A percentile compares a stretch with the other conserved stretches of the same genome.
These are phyloP conservation scores for Sclerotinia spermophila DNA, from an alignment of 2,329 filamentous ascomycete genomes.

Conservation along the genomic window DNA sequence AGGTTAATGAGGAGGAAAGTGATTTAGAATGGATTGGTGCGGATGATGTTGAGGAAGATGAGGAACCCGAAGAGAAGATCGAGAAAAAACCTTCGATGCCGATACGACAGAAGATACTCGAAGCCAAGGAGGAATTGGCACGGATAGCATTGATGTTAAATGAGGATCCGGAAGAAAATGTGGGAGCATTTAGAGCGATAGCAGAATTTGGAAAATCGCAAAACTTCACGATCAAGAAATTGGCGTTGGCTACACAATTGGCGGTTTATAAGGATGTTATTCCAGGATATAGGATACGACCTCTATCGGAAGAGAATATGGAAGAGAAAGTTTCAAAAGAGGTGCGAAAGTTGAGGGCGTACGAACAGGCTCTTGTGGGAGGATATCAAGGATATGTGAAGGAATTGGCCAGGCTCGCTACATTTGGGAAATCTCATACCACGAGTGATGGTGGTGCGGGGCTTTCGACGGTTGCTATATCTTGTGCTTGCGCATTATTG, in stretches of 20 bases:
- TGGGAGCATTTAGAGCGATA: constrained; percentile 72
- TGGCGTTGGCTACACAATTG: constrained; percentile 81
- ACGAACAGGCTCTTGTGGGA: constrained; percentile 81
- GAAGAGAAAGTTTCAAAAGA: constrained; percentile 87
- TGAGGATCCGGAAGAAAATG: constrained; percentile 89
- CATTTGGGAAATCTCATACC: constrained; percentile 42
- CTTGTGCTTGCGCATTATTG: constrained; percentile 79
- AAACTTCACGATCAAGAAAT: constrained; percentile 74
- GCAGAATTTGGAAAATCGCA: constrained; percentile 68
- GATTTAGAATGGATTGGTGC: constrained; percentile 62
- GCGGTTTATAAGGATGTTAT: constrained; percentile 95
- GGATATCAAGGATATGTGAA: constrained; percentile 84
- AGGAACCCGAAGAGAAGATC: constrained; percentile 47
- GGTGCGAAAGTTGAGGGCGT: constrained; percentile 74
- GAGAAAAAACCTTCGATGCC: constrained; percentile 62
- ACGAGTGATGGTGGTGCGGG: constrained; percentile 43
- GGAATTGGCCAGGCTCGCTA: constrained; percentile 68
- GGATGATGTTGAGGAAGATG: constrained; percentile 47
- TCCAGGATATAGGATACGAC: constrained; percentile 90
- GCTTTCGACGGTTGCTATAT: constrained; percentile 73
- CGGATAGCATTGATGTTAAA: constrained; percentile 77
- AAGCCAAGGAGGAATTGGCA: constrained; percentile 90
- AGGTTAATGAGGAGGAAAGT: constrained; percentile 56
- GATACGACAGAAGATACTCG: constrained; percentile 72
- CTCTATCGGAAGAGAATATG: constrained; percentile 69